Evolutionary conservation across 176 grass and related monocot genomes (phyloP).

Genomic region (Tillandsia fasciculata): DNA sequence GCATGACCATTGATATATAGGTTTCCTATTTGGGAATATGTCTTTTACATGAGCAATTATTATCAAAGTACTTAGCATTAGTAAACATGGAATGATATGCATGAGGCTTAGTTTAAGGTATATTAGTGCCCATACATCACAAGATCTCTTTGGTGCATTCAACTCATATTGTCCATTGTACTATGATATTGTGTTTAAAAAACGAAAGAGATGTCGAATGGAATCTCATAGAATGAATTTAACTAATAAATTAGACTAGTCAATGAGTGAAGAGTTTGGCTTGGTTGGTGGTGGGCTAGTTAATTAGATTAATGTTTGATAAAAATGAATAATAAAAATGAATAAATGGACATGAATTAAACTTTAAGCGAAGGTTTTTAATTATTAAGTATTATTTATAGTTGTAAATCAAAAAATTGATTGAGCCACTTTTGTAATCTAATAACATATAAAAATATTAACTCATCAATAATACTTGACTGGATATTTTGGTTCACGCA

Average conservation of each 20-base stretch:
- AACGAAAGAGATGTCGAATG: background rate
- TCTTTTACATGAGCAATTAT: background rate
- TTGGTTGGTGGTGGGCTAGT: background rate
- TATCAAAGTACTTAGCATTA: background rate
- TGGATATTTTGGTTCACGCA: too few species aligned
- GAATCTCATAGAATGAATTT: background rate
- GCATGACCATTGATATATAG: background rate
- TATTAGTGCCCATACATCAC: too few species aligned
- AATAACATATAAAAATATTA: too few species aligned
- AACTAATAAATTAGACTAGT: background rate
- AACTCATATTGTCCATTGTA: background rate
- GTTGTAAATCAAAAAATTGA: too few species aligned
- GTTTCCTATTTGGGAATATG: background rate
- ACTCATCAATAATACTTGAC: too few species aligned
- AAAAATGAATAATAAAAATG: background rate
- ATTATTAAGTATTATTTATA: background rate
- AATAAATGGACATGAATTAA: too few species aligned
- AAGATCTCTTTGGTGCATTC: too few species aligned
- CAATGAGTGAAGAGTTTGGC: background rate
- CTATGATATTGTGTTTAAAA: background rate
- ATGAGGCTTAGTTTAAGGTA: background rate
- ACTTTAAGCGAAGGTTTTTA: background rate
- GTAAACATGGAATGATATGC: background rate
- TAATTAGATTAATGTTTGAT: slow-evolving; percentile 2
- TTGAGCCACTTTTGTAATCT: too few species aligned